Evolutionary conservation across 331 rosid genomes (phyloP).

Genomic region (Quercus lobata): DNA sequence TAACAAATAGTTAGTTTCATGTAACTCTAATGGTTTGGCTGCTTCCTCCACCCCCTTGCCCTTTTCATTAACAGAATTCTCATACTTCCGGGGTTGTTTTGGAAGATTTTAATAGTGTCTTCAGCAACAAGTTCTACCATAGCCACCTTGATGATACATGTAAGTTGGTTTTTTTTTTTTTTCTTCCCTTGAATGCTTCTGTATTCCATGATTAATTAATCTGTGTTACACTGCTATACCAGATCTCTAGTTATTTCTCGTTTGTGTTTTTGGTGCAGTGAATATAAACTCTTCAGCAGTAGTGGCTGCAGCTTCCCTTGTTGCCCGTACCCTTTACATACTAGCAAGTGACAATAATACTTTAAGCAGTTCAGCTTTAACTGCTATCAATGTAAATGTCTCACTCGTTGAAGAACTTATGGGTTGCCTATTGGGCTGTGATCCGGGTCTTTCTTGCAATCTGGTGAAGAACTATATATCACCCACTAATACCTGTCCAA

Average conservation of each 20-base stretch:
- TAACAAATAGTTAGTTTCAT: neutral
- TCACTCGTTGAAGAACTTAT: conserved; percentile 78
- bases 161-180: conserved; percentile 27
- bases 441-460: conserved; percentile 90
- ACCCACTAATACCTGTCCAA: conserved; percentile 66
- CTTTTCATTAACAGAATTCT: conserved; percentile 50
- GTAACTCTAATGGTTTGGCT: conserved; percentile 1
- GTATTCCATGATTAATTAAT: conserved; percentile 3
- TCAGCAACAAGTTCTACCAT: conserved; percentile 77
- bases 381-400: conserved; percentile 63
- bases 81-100: conserved; percentile 62
- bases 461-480: conserved; percentile 76
- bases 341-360: conserved; percentile 56
- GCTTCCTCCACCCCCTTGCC: neutral
- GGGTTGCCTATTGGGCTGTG: conserved; percentile 68
- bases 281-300: conserved; percentile 77
- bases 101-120: conserved; percentile 78
- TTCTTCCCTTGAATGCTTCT: conserved; percentile 7
- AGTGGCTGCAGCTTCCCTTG: conserved; percentile 84
- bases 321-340: conserved; percentile 77
- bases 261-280: conserved; percentile 47
- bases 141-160: conserved; percentile 87
- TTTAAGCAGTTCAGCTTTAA: conserved; percentile 44
- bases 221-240: neutral
- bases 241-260: conserved; percentile 5